Conservation (phyloP, 306 rosid genomes). For the Spatholobus suberectus region DNA sequence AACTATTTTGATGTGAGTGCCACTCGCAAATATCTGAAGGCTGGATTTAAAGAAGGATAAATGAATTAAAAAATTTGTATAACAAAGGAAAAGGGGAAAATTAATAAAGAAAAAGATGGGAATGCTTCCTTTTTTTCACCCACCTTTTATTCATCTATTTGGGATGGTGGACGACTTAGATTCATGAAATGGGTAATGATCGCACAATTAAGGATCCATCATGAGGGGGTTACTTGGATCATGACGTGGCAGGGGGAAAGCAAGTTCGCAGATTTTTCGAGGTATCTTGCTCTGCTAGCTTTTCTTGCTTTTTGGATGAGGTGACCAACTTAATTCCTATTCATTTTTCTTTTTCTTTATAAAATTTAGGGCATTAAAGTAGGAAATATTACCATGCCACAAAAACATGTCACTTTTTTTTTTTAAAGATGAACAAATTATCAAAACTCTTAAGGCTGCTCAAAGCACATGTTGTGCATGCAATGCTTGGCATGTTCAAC, state of each 20-base stretch:
- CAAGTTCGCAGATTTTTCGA: neutral
- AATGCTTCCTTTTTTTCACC: neutral
- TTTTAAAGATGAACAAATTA: neutral
- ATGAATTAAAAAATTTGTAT: neutral
- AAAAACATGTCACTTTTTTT: neutral
- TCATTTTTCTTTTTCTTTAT: neutral
- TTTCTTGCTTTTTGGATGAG: conserved; percentile 24
- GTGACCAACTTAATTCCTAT: neutral
- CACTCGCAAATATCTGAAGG: conserved; percentile 23
- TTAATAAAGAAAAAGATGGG: neutral
- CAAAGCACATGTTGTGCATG: no score
- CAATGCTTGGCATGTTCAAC: no score
- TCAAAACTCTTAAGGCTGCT: no score
- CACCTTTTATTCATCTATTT: neutral
- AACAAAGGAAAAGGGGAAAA: neutral
- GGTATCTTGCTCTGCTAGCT: neutral
- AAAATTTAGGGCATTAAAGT: conserved; percentile 2
- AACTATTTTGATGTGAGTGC: conserved; percentile 41
- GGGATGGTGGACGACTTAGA: neutral
- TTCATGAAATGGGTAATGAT: no score
- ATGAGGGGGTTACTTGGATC: no score
- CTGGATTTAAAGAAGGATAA: conserved; percentile 33
- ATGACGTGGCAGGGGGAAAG: no score
- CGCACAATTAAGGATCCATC: no score
- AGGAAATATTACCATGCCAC: conserved; percentile 17